Evolutionary conservation across 2,329 filamentous ascomycete genomes (phyloP).

Genomic region (Fusarium austroafricanum): DNA sequence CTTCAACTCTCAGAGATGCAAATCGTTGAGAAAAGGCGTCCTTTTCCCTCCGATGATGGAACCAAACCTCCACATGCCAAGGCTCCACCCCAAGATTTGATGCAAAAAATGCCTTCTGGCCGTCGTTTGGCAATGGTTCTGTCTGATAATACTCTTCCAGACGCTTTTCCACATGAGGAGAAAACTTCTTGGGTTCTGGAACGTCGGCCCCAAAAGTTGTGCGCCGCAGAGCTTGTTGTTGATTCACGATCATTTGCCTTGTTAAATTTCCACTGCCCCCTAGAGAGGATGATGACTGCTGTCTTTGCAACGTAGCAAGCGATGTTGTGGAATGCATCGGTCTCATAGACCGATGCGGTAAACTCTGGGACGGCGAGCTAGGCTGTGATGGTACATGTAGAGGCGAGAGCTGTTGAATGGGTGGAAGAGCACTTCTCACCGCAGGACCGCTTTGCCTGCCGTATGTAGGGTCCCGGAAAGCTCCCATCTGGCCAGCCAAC

Average conservation of each 20-base stretch:
- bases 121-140: slow-evolving; percentile 61
- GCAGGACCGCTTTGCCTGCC: slow-evolving; percentile 24
- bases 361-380: slow-evolving; percentile 40
- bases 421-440: slow-evolving; percentile 18
- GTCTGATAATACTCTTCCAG: slow-evolving; percentile 65
- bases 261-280: slow-evolving; percentile 48
- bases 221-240: slow-evolving; percentile 56
- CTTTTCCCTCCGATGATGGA: slow-evolving; percentile 63
- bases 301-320: slow-evolving; percentile 38
- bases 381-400: slow-evolving; percentile 28
- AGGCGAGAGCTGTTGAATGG: slow-evolving; percentile 41
- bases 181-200: slow-evolving; percentile 59
- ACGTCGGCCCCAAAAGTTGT: slow-evolving; percentile 55
- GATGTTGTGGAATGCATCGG: slow-evolving; percentile 43
- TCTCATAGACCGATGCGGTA: slow-evolving; percentile 32
- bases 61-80: slow-evolving; percentile 66
- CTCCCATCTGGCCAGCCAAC: slow-evolving; percentile 33
- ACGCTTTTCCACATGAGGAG: slow-evolving; percentile 61
- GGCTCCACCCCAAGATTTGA: slow-evolving; percentile 66
- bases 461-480: slow-evolving; percentile 39
- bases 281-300: slow-evolving; percentile 36
- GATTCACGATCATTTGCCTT: slow-evolving; percentile 59
- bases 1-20: slow-evolving; percentile 57
- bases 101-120: slow-evolving; percentile 64
- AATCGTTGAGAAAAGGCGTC: slow-evolving; percentile 60